Conservation (phyloP, 305 asterid genomes). For the Fraxinus paxiana region DNA sequence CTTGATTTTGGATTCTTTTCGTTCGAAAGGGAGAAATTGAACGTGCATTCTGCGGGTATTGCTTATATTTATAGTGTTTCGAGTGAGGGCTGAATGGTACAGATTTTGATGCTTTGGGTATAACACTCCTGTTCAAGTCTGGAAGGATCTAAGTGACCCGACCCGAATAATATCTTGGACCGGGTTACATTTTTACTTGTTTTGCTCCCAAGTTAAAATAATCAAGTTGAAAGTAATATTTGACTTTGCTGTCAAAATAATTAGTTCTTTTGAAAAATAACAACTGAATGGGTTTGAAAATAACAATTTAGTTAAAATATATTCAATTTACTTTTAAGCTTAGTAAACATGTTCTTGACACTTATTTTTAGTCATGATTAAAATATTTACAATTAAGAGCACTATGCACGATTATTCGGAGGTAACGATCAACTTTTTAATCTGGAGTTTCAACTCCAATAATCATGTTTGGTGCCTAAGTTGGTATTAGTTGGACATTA, state of each 20-base stretch:
- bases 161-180: neutral
- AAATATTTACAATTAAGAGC: neutral
- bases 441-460: neutral
- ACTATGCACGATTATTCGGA: neutral
- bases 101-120: conserved; percentile 30
- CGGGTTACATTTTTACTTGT: neutral
- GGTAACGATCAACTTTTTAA: neutral
- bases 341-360: neutral
- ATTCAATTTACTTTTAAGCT: neutral
- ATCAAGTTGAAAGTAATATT: neutral
- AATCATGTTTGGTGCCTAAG: neutral
- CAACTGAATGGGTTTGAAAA: neutral
- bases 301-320: neutral
- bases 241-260: neutral
- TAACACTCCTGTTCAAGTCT: conserved; percentile 1
- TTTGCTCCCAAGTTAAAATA: neutral
- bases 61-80: conserved; percentile 2
- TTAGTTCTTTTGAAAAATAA: neutral
- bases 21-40: conserved; percentile 13
- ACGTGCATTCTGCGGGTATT: conserved; percentile 10
- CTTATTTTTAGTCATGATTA: neutral
- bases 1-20: conserved; percentile 14
- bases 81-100: conserved; percentile 22
- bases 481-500: neutral
- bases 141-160: conserved; percentile 4